Evolutionary conservation across 2,329 filamentous ascomycete species (phyloP).

Genomic region (Fusarium albosuccineum): DNA sequence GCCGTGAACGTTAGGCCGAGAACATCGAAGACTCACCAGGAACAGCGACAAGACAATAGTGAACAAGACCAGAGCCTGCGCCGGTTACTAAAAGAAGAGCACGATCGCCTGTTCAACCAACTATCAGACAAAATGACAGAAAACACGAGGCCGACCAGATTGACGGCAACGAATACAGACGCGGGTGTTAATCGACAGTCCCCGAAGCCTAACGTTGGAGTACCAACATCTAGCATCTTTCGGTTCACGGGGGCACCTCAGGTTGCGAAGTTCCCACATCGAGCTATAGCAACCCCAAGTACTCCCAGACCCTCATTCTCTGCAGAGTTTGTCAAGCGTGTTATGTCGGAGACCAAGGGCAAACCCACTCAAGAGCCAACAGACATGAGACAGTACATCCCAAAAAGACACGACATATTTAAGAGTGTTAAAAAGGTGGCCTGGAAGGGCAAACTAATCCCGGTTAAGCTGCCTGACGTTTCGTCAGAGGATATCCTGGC

Average conservation of each 20-base stretch:
- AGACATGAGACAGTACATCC: not conserved
- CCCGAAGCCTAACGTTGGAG: not conserved
- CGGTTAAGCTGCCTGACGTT: not conserved
- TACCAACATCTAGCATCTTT: not conserved
- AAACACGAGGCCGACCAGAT: not conserved
- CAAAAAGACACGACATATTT: not conserved
- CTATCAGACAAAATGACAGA: not conserved
- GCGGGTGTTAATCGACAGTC: not conserved
- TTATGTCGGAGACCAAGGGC: not conserved
- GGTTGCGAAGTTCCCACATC: not conserved
- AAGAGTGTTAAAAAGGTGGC: not conserved
- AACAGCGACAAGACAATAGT: not conserved
- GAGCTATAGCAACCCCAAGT: no score
- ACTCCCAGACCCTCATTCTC: no score
- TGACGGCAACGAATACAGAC: slow-evolving; percentile 1
- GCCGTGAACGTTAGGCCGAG: not conserved
- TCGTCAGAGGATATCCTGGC: slow-evolving; percentile 3
- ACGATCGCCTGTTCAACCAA: slow-evolving; percentile 11
- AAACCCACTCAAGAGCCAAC: not conserved
- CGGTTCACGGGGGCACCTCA: not conserved
- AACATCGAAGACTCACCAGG: not conserved
- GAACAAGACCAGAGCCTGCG: slow-evolving; percentile 1
- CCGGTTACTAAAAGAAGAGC: slow-evolving; percentile 11
- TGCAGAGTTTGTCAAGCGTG: not conserved
- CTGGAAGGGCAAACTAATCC: not conserved